A percentile compares a stretch with the other conserved stretches of the same genome.
These are phyloP conservation scores for Avena insularis DNA, from an alignment of 176 grass and related monocot species.

Conservation along the genomic window DNA sequence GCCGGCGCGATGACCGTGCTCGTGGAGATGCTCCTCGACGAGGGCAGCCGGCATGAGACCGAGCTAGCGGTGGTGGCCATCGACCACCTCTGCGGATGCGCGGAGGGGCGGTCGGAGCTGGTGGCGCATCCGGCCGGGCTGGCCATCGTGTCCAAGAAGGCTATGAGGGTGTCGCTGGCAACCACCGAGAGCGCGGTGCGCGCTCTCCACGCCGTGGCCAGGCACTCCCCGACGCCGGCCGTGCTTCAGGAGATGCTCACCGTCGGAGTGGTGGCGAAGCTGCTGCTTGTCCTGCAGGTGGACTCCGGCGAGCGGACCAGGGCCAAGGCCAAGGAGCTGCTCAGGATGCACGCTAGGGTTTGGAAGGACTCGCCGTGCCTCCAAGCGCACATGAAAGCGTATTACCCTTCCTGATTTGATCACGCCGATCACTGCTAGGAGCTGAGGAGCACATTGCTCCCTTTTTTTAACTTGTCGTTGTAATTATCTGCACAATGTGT, in stretches of 20 bases:
- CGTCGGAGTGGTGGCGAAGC: slow-evolving; percentile 70
- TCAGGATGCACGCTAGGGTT: slow-evolving; percentile 70
- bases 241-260: slow-evolving; percentile 83
- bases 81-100: slow-evolving; percentile 76
- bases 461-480: background rate
- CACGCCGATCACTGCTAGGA: background rate
- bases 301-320: slow-evolving; percentile 39
- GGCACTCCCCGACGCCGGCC: slow-evolving; percentile 49
- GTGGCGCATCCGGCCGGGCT: slow-evolving; percentile 69
- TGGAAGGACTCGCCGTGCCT: slow-evolving; percentile 89
- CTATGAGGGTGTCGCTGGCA: slow-evolving; percentile 54
- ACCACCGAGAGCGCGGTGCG: slow-evolving; percentile 65
- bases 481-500: background rate
- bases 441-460: slow-evolving; percentile 12
- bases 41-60: slow-evolving; percentile 21
- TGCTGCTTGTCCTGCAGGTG: slow-evolving; percentile 65
- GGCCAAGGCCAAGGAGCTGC: slow-evolving; percentile 70
- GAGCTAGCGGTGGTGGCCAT: slow-evolving; percentile 67
- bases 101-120: slow-evolving; percentile 74
- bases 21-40: slow-evolving; percentile 71
- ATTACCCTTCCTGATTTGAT: slow-evolving; percentile 49
- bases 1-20: slow-evolving; percentile 53
- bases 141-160: slow-evolving; percentile 73
- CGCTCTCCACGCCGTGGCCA: slow-evolving; percentile 59
- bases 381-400: slow-evolving; percentile 45